Conservation (phyloP, 495 filamentous ascomycete genomes). For the Aspergillus nidulans region DNA sequence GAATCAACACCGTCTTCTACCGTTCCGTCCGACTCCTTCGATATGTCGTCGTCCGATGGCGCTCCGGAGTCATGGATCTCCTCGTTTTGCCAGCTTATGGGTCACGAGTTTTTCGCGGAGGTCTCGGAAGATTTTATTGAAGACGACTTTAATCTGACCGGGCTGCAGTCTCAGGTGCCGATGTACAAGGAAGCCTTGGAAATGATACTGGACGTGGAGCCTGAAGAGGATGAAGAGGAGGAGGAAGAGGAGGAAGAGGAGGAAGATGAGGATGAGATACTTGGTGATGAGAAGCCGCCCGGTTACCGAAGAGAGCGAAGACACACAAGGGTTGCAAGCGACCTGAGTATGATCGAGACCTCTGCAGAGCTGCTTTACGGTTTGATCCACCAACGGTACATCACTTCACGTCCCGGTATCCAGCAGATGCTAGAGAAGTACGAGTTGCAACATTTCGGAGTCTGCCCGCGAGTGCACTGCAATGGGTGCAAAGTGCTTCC, state of each 20-base stretch:
- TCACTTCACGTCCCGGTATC: slow-evolving; percentile 94
- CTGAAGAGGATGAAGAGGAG: slow-evolving; percentile 84
- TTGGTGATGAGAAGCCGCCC: slow-evolving; percentile 59
- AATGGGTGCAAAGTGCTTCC: slow-evolving; percentile 82
- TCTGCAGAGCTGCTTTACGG: slow-evolving; percentile 97
- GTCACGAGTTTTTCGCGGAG: slow-evolving; percentile 98
- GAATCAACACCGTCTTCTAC: slow-evolving; percentile 46
- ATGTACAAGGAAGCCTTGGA: slow-evolving; percentile 98
- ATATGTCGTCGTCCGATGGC: slow-evolving; percentile 69
- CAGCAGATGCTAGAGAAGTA: slow-evolving; percentile 99
- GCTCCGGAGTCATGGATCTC: slow-evolving; percentile 95
- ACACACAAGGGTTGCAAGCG: slow-evolving; percentile 82
- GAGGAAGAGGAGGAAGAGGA: slow-evolving; percentile 73
- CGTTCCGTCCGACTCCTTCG: slow-evolving; percentile 42
- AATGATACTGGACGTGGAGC: slow-evolving; percentile 98
- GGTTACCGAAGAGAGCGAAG: slow-evolving; percentile 65
- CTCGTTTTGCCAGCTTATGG: slow-evolving; percentile 89
- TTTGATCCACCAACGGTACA: slow-evolving; percentile 96
- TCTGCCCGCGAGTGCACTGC: slow-evolving; percentile 87
- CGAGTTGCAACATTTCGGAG: slow-evolving; percentile 89
- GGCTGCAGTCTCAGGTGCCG: slow-evolving; percentile 87
- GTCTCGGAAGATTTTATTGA: slow-evolving; percentile 99
- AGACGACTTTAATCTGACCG: slow-evolving; percentile 98
- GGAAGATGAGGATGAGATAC: slow-evolving; percentile 71
- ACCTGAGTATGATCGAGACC: slow-evolving; percentile 91